These are phyloP conservation scores for Turnera subulata DNA, from an alignment of 345 rosid species.

Conservation along the genomic window DNA sequence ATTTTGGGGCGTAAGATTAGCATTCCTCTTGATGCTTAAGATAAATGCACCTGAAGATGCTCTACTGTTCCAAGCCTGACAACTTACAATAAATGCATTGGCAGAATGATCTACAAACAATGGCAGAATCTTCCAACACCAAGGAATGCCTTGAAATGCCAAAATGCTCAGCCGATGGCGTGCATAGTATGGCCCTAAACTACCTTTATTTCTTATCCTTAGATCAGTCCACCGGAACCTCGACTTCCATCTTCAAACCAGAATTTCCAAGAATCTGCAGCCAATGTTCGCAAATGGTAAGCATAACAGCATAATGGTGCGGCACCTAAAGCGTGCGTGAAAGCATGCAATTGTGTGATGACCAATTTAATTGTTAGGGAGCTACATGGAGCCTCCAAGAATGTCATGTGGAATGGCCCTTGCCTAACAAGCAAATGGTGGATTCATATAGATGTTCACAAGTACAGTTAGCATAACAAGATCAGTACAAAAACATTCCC, in stretches of 20 bases:
- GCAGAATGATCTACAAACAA: not conserved
- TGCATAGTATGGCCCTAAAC: not conserved
- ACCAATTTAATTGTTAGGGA: not conserved
- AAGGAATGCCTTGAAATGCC: not conserved
- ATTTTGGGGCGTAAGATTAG: too few relatives aligned
- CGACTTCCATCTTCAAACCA: slow-evolving; percentile 66
- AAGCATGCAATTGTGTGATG: not conserved
- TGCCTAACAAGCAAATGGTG: too few relatives aligned
- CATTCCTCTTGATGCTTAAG: not conserved
- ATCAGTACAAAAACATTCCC: too few relatives aligned
- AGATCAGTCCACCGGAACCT: slow-evolving; percentile 68
- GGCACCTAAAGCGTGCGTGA: too few relatives aligned
- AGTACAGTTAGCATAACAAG: too few relatives aligned
- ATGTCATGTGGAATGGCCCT: too few relatives aligned
- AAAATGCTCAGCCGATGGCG: not conserved
- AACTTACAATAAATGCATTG: not conserved
- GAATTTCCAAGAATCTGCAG: slow-evolving; percentile 60
- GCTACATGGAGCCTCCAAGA: too few relatives aligned
- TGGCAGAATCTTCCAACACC: not conserved
- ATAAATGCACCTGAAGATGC: not conserved
- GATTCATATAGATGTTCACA: too few relatives aligned
- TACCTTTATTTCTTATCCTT: not conserved
- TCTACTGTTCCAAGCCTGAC: slow-evolving; percentile 1
- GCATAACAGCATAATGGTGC: not conserved
- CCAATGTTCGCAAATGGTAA: not conserved